These are phyloP conservation scores for Schoenoplectus triqueter DNA, from an alignment of 202 grass and related monocot species.

Conservation along the genomic window DNA sequence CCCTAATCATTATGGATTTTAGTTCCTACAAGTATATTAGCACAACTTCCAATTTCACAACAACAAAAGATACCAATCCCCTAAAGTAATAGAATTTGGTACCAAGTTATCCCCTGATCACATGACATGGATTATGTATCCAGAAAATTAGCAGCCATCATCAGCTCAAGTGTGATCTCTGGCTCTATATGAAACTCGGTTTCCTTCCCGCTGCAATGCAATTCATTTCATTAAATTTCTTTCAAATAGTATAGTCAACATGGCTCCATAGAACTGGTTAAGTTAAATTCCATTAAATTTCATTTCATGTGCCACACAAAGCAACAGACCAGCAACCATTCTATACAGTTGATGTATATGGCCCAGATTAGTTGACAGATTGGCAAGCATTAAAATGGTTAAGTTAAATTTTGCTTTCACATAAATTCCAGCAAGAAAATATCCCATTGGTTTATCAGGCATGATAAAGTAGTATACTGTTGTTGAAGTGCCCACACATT, in stretches of 20 bases:
- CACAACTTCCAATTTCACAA: background rate
- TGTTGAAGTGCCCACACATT: no score
- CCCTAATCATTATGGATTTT: slow-evolving; percentile 22
- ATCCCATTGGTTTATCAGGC: background rate
- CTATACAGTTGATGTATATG: background rate
- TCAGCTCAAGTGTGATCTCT: slow-evolving; percentile 80
- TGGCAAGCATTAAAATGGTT: background rate
- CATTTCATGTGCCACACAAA: background rate
- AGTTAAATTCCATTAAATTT: no score
- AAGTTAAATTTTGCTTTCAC: slow-evolving; percentile 8
- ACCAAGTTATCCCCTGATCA: slow-evolving; percentile 22
- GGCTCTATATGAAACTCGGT: slow-evolving; percentile 80
- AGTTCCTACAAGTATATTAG: slow-evolving; percentile 26
- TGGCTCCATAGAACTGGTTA: background rate
- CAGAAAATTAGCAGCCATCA: slow-evolving; percentile 96
- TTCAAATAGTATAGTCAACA: background rate
- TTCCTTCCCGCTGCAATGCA: slow-evolving; percentile 71
- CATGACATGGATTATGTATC: slow-evolving; percentile 45
- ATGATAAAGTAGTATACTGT: background rate
- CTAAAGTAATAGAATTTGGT: slow-evolving; percentile 27
- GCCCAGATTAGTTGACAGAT: background rate
- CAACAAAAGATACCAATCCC: slow-evolving; percentile 8
- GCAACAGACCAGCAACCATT: background rate
- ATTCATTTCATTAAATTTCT: slow-evolving; percentile 21
- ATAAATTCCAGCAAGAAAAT: background rate